Evolutionary conservation across 1,284 basidiomycete genomes (phyloP), one percentile per base, ranked within the genome.

Genomic region (Schizophyllum commune): DNA sequence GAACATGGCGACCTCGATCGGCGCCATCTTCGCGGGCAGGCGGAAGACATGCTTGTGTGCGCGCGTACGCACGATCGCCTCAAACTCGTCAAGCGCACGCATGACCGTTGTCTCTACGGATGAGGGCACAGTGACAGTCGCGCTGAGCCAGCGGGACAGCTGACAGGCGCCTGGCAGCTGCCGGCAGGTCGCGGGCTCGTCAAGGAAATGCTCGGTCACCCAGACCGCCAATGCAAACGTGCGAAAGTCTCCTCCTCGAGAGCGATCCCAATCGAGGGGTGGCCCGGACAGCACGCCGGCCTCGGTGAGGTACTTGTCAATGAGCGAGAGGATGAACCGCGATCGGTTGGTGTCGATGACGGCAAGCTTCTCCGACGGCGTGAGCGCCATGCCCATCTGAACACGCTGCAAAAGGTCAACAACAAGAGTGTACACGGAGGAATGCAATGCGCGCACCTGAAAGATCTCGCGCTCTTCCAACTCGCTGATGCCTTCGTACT

Each of bases 331-430:
- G 27, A 88, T 72, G 64, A 89, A 83, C 1, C 71, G 60, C 1
- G 83, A 74, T 59, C 83, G 80, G 0, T 78, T 77, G 0, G 81
- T 80, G 58, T 73, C 79, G 64, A 82, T 75, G 0, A 88, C 85
- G 66, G 86, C 84, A 7, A 91, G 76, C 71, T 86, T 89, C 70
- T 90, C 86, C 60, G 88, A 85, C 6, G 87, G 83, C 0, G 86
- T 90, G 19, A 91, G 77, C 0, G 89, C 87, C 79, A 91, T 84
- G 1, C 89, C 88, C 1, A 91, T 75, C 73, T 91, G 89, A 3
- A 91, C 89, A 54, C 89, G 79, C 85, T 88, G 65, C 20, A 32
- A 47, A 65, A 7, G 15, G 60, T 9, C 47, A 47, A 2, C n/a
- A n/a, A n/a, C n/a, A n/a, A n/a, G 5, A 34, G 34, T 32, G 19